Conservation (phyloP, 2,329 filamentous ascomycete species). For the Cladorrhinum sp. region DNA sequence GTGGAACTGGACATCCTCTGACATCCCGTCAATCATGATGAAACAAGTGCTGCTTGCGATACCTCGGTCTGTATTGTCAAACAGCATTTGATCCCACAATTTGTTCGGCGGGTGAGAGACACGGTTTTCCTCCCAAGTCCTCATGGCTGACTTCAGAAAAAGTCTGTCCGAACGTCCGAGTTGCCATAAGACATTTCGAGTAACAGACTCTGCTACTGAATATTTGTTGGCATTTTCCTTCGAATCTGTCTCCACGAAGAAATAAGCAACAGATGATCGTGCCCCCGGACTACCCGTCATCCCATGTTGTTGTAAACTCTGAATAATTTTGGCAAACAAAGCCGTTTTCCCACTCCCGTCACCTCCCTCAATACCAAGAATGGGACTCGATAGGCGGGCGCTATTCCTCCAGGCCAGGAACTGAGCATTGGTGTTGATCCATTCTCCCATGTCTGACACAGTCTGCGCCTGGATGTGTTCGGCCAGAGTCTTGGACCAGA, state of each 20-base stretch:
- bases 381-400: not conserved
- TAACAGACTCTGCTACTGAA: not conserved
- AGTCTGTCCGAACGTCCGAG: not conserved
- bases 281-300: not conserved
- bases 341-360: not conserved
- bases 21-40: not conserved
- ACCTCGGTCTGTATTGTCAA: not conserved
- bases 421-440: not conserved
- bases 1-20: not conserved
- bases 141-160: not conserved
- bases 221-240: not conserved
- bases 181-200: not conserved
- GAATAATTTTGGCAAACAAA: not conserved
- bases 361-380: not conserved
- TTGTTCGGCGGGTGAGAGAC: not conserved
- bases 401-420: not conserved
- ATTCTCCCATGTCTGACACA: not conserved
- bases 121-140: not conserved
- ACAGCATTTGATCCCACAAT: not conserved
- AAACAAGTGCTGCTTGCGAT: not conserved
- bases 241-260: not conserved
- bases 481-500: too few species aligned
- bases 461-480: too few species aligned
- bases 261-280: not conserved
- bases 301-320: not conserved